Evolutionary conservation across 2,329 filamentous ascomycete genomes (phyloP).

Genomic region (Trichoderma oligosporum): DNA sequence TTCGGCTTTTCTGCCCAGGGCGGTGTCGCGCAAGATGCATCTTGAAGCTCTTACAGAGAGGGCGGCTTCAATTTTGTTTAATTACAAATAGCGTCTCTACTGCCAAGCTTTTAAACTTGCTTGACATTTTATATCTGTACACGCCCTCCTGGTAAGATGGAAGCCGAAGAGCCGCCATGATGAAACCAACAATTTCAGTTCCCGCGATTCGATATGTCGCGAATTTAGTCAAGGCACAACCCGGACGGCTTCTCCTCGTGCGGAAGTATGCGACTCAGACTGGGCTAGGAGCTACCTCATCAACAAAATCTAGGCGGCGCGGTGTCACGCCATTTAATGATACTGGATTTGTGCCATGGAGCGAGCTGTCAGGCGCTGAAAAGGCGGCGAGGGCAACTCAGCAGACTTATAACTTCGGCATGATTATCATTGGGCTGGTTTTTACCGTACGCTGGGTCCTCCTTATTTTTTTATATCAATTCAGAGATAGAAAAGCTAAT

Average conservation of each 20-base stretch:
- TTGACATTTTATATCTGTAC: conserved; percentile 5
- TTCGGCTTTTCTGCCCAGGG: conserved; percentile 36
- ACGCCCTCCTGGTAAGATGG: conserved; percentile 33
- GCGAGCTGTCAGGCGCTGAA: conserved; percentile 67
- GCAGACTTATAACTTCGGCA: conserved; percentile 81
- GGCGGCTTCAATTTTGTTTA: neutral
- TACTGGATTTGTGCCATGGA: conserved; percentile 78
- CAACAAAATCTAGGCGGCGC: conserved; percentile 52
- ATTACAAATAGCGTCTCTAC: neutral
- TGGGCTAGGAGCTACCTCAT: conserved; percentile 36
- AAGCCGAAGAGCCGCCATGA: conserved; percentile 38
- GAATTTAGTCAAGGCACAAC: conserved; percentile 28
- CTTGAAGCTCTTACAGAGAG: neutral
- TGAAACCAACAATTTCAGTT: conserved; percentile 43
- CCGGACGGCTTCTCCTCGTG: conserved; percentile 36
- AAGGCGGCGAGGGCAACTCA: conserved; percentile 83
- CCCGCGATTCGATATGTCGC: conserved; percentile 35
- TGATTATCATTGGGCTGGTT: conserved; percentile 70
- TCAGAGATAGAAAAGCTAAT: neutral
- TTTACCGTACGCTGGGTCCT: conserved; percentile 57
- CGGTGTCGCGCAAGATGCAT: conserved; percentile 30
- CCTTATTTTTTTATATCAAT: neutral
- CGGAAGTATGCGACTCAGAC: conserved; percentile 60
- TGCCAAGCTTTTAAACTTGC: neutral
- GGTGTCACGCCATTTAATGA: conserved; percentile 82